Base-by-base conservation (phyloP, 768 basidiomycete species). In the Cystobasidium tubakii region DNA sequence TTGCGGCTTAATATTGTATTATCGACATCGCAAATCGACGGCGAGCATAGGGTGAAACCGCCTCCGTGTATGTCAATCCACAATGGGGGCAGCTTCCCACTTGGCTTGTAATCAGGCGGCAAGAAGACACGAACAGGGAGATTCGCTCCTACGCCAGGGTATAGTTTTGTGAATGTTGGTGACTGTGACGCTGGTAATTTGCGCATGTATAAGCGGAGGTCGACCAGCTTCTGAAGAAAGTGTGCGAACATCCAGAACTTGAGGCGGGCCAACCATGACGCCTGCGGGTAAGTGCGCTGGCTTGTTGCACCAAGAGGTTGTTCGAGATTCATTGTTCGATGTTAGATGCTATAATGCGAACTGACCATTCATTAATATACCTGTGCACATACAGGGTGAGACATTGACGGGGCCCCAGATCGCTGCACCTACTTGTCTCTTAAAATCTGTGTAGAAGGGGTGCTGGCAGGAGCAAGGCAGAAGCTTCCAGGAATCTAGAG, bases 61-160 rank as follows among this genome's bases (percentile, higher is more conserved):
- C 66, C 66, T 6, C 69, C 69, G 33, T 57, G 55, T 4, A 71
- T 62, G 34, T 71, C 69, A 7, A 71, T 39, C 33, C 53, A 71
- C 15, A 71, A 44, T 31, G 69, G 69, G 10, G 43, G 54, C 29
- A 25, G 17, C n/a, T 55, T 60, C 2, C n/a, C 33, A 3, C 66
- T 29, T 21, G 53, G 6, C 34, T 55, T 62, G 31, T 71, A 62
- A 34, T n/a, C 31, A 15, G 50, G 21, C 6, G 69, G 69, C 33
- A 71, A 17, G 53, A 55, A 71, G 4, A 71, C 69, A 1, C 69
- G 53, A 33, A 27, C 34, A 17, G 31, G 31, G 1, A 33, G 17
- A 19, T 34, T 55, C n/a, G 53, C 31, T n/a, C 43, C 34, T 1
- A 62, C 31, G 46, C 42, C 39, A 29, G 69, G 69, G 36, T 71